Evolutionary conservation across 2,329 filamentous ascomycete species (phyloP).

Genomic region (Fusarium continuum): DNA sequence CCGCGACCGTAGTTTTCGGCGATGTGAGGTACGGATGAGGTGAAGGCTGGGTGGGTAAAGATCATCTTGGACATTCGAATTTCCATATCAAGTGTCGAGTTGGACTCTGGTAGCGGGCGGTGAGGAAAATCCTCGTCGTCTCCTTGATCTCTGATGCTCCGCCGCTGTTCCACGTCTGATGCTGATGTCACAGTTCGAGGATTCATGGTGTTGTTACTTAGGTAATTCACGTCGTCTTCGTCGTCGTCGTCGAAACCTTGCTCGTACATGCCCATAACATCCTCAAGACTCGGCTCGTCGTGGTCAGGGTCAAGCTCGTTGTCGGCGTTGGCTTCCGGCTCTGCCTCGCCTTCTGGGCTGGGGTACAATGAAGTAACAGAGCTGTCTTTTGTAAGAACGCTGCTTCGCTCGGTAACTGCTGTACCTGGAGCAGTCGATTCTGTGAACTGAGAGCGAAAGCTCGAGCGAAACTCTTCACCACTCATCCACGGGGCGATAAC

Average conservation of each 20-base stretch:
- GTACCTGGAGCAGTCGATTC: slow-evolving; percentile 67
- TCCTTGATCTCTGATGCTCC: slow-evolving; percentile 10
- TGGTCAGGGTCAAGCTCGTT: slow-evolving; percentile 49
- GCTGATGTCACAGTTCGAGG: slow-evolving; percentile 48
- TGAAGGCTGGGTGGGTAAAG: slow-evolving; percentile 52
- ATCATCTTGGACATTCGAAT: slow-evolving; percentile 54
- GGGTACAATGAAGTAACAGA: slow-evolving; percentile 70
- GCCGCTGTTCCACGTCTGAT: slow-evolving; percentile 46
- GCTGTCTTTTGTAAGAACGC: slow-evolving; percentile 80
- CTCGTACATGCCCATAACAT: slow-evolving; percentile 77
- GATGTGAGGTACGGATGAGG: slow-evolving; percentile 52
- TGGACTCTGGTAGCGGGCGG: slow-evolving; percentile 29
- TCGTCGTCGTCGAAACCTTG: slow-evolving; percentile 64
- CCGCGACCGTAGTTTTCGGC: slow-evolving; percentile 44
- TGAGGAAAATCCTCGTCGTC: slow-evolving; percentile 36
- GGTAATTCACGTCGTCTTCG: slow-evolving; percentile 50
- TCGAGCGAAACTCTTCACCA: slow-evolving; percentile 63
- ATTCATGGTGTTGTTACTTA: slow-evolving; percentile 26
- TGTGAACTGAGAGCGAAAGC: slow-evolving; percentile 65
- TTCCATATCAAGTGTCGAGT: slow-evolving; percentile 50
- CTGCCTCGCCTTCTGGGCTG: slow-evolving; percentile 32
- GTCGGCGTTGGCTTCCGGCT: slow-evolving; percentile 49
- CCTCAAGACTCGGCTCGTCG: slow-evolving; percentile 69
- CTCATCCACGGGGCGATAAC: slow-evolving; percentile 58
- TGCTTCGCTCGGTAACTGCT: slow-evolving; percentile 81